Evolutionary conservation across 2,329 filamentous ascomycete species (phyloP).

Genomic region (Shiraia sp.): DNA sequence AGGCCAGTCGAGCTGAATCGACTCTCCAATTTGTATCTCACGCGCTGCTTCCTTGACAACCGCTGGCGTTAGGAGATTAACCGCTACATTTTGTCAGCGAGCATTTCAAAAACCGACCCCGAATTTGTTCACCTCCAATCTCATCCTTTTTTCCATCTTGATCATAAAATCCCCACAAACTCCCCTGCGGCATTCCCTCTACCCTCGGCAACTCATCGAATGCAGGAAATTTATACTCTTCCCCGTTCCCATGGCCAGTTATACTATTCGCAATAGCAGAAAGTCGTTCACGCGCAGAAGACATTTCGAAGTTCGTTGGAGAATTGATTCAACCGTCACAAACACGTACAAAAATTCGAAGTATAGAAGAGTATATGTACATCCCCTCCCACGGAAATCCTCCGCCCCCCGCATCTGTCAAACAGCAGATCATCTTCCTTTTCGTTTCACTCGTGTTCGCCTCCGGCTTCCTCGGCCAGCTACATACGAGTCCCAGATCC

Average conservation of each 20-base stretch:
- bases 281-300: slow-evolving; percentile 17
- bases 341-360: no score
- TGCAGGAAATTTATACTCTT: slow-evolving; percentile 29
- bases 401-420: no score
- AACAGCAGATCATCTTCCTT: no score
- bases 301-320: no score
- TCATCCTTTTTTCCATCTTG: slow-evolving; percentile 53
- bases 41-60: slow-evolving; percentile 54
- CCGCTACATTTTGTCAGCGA: slow-evolving; percentile 29
- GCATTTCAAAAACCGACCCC: not conserved
- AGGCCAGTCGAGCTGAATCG: slow-evolving; percentile 60
- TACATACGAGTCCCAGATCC: no score
- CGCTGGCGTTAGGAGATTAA: slow-evolving; percentile 54
- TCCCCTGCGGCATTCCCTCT: slow-evolving; percentile 38
- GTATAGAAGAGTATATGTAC: no score
- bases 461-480: no score
- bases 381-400: no score
- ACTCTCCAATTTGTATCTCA: slow-evolving; percentile 57
- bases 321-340: no score
- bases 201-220: slow-evolving; percentile 41
- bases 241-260: slow-evolving; percentile 9
- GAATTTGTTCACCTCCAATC: slow-evolving; percentile 51
- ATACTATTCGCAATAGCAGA: slow-evolving; percentile 13
- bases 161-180: slow-evolving; percentile 41
- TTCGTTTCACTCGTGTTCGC: no score